Conservation (phyloP, 2,329 filamentous ascomycete species). For the Verticillium dahliae region DNA sequence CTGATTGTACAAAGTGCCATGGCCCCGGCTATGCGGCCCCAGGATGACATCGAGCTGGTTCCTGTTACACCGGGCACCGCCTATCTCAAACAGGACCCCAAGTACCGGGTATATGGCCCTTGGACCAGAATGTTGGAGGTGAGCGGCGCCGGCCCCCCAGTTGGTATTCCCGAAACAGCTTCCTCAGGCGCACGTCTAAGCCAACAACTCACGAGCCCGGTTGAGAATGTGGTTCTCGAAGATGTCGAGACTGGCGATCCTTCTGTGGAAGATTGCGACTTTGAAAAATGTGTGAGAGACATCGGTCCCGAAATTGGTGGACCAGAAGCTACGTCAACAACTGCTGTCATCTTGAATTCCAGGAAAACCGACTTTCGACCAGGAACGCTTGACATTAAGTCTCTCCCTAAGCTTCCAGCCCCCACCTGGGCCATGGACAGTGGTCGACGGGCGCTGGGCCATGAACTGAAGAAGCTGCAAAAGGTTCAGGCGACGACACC, state of each 20-base stretch:
- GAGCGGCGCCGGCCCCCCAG: not conserved
- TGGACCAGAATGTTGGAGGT: not conserved
- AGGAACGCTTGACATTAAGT: conserved; percentile 54
- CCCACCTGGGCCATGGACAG: conserved; percentile 57
- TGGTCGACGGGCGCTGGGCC: conserved; percentile 57
- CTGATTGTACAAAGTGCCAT: conserved; percentile 49
- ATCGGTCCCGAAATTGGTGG: no score
- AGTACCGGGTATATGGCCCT: not conserved
- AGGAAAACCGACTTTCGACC: conserved; percentile 51
- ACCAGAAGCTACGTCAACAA: no score
- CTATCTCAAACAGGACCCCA: not conserved
- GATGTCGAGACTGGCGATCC: not conserved
- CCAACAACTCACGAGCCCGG: not conserved
- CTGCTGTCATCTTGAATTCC: conserved; percentile 1
- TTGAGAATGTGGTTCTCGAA: not conserved
- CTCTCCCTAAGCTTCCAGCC: conserved; percentile 56
- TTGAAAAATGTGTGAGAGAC: not conserved
- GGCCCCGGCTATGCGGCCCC: not conserved
- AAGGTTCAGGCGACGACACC: conserved; percentile 56
- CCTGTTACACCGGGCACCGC: not conserved
- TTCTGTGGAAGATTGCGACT: not conserved
- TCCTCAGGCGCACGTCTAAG: not conserved
- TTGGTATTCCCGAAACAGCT: not conserved
- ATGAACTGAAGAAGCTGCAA: conserved; percentile 58
- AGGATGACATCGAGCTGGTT: not conserved